Conservation (phyloP, 768 basidiomycete genomes). For the Royoungia palumana region DNA sequence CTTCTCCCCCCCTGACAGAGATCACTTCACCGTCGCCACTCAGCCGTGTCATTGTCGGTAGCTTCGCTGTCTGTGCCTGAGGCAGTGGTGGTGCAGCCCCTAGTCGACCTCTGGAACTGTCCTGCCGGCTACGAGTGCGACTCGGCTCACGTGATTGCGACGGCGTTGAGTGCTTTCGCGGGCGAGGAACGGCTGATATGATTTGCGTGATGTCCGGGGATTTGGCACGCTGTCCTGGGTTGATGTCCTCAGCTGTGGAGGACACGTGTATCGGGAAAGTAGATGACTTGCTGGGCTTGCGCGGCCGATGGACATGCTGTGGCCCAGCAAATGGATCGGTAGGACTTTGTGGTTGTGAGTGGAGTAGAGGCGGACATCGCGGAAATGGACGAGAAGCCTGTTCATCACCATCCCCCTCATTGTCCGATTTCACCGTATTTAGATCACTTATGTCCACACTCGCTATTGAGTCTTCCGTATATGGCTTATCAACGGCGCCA, state of each 20-base stretch:
- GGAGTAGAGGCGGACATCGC: slow-evolving; percentile 24
- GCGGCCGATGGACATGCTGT: slow-evolving; percentile 22
- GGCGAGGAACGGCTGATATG: slow-evolving; percentile 38
- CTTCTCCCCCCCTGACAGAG: slow-evolving; percentile 20
- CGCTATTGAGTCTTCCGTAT: slow-evolving; percentile 26
- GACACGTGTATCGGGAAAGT: slow-evolving; percentile 9
- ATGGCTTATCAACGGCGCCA: slow-evolving; percentile 1
- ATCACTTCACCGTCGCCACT: background rate
- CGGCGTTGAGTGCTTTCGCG: slow-evolving; percentile 25
- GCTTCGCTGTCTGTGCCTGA: slow-evolving; percentile 6
- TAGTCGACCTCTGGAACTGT: slow-evolving; percentile 9
- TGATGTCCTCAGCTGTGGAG: slow-evolving; percentile 6
- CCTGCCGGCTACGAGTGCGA: slow-evolving; percentile 13
- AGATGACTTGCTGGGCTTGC: slow-evolving; percentile 22
- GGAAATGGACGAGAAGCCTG: slow-evolving; percentile 25
- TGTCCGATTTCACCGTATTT: slow-evolving; percentile 27
- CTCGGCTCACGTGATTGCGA: slow-evolving; percentile 26
- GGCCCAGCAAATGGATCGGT: slow-evolving; percentile 6
- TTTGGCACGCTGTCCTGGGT: slow-evolving; percentile 16
- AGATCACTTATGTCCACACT: slow-evolving; percentile 32
- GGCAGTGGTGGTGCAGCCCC: slow-evolving; percentile 4
- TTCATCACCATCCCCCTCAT: slow-evolving; percentile 26
- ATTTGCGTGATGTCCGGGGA: slow-evolving; percentile 42
- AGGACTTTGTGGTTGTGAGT: slow-evolving; percentile 9
- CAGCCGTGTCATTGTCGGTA: background rate